Evolutionary conservation across 2,329 filamentous ascomycete species (phyloP).

Genomic region (Aspergillus pseudoglaucus): DNA sequence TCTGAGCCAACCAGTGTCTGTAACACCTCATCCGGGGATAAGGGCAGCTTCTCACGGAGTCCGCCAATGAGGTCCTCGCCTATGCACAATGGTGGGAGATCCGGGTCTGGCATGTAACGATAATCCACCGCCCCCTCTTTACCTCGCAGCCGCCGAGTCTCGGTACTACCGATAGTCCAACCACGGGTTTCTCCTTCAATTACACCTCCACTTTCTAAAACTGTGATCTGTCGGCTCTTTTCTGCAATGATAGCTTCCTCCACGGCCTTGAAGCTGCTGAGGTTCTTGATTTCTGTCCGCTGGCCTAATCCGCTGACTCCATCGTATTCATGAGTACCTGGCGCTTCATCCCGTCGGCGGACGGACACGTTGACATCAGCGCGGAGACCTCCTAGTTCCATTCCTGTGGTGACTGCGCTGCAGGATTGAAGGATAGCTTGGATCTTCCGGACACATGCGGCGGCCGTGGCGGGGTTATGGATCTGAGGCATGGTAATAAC

Average conservation of each 20-base stretch:
- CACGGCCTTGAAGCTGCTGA: conserved; percentile 89
- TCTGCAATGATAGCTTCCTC: conserved; percentile 93
- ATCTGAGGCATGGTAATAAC: conserved; percentile 90
- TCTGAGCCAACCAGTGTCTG: conserved; percentile 50
- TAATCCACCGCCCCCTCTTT: conserved; percentile 98
- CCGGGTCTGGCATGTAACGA: conserved; percentile 95
- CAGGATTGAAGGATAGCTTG: conserved; percentile 73
- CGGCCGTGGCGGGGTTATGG: conserved; percentile 78
- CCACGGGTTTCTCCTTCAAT: conserved; percentile 85
- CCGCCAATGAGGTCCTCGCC: conserved; percentile 61
- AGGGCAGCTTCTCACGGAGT: conserved; percentile 58
- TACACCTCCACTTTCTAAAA: conserved; percentile 67
- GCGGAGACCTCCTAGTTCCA: conserved; percentile 85
- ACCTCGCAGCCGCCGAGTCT: conserved; percentile 73
- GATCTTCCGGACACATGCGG: conserved; percentile 81
- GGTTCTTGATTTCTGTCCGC: conserved; percentile 93
- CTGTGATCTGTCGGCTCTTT: conserved; percentile 74
- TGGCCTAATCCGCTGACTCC: conserved; percentile 65
- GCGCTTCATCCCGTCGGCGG: conserved; percentile 49
- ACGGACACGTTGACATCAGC: conserved; percentile 97
- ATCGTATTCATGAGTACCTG: conserved; percentile 44
- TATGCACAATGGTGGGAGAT: conserved; percentile 74
- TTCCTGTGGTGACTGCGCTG: conserved; percentile 80
- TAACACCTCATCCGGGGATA: conserved; percentile 65
- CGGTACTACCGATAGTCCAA: conserved; percentile 78